These are phyloP conservation scores for Yamadazyma mexicana DNA, from an alignment of 1,139 yeast genomes.

Conservation along the genomic window DNA sequence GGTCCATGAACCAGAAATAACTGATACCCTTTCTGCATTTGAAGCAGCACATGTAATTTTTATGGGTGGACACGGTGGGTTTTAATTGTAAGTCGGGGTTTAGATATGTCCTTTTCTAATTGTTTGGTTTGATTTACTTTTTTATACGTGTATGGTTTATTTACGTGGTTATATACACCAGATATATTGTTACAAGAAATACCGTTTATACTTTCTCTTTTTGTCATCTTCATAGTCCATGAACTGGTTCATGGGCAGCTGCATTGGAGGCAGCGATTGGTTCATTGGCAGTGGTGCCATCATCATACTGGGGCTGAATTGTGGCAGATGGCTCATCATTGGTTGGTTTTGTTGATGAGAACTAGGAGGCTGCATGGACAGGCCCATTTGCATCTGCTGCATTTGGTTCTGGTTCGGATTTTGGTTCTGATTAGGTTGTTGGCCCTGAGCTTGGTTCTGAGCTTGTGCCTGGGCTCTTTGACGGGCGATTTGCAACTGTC, in stretches of 20 bases:
- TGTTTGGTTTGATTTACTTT: not conserved
- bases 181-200: not conserved
- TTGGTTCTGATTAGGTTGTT: not conserved
- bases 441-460: slow-evolving; percentile 1
- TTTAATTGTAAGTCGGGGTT: slow-evolving; percentile 2
- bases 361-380: slow-evolving; percentile 1
- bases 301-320: slow-evolving; percentile 14
- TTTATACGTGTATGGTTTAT: not conserved
- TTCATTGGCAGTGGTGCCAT: slow-evolving; percentile 13
- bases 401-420: slow-evolving; percentile 7
- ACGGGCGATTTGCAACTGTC: slow-evolving; percentile 42
- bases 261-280: slow-evolving; percentile 10
- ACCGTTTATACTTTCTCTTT: slow-evolving; percentile 11
- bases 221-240: slow-evolving; percentile 14
- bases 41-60: not conserved
- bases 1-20: slow-evolving; percentile 15
- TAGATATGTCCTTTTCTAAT: too few relatives aligned
- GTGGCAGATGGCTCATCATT: slow-evolving; percentile 9
- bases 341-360: slow-evolving; percentile 1
- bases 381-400: slow-evolving; percentile 4
- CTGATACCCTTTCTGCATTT: not conserved
- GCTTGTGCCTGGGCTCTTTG: slow-evolving; percentile 26
- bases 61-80: not conserved
- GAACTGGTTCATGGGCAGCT: slow-evolving; percentile 11
- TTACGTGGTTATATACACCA: not conserved